Percentiles rank a stretch among this genome's conserved stretches.
These are phyloP conservation scores for Candida orba DNA, from an alignment of 805 yeast genomes.

Conservation along the genomic window DNA sequence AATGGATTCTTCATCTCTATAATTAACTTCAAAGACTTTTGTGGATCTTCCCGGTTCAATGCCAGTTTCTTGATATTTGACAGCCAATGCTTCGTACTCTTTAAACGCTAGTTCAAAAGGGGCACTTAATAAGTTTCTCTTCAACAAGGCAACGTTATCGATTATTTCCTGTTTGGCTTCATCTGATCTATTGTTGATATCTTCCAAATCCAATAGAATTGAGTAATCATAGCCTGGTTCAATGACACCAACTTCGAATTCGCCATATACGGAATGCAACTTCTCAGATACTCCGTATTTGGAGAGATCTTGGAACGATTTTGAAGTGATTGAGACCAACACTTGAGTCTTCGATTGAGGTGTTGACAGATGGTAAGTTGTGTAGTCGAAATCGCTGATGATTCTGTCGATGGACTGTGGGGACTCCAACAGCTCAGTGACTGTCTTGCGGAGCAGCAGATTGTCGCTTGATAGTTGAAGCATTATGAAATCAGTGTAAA, in stretches of 20 bases:
- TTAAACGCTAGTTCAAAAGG: conserved; percentile 85
- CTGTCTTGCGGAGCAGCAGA: conserved; percentile 70
- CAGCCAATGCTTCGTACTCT: conserved; percentile 59
- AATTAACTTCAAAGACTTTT: conserved; percentile 43
- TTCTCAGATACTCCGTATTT: conserved; percentile 57
- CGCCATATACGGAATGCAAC: conserved; percentile 45
- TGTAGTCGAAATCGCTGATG: conserved; percentile 92
- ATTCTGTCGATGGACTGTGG: conserved; percentile 69
- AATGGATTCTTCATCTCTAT: conserved; percentile 90
- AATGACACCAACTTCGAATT: conserved; percentile 29
- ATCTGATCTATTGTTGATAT: conserved; percentile 31
- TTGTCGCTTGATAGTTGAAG: conserved; percentile 82
- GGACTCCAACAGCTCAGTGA: conserved; percentile 60
- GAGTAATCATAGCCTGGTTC: conserved; percentile 85
- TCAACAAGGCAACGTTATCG: conserved; percentile 62
- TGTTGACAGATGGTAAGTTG: conserved; percentile 89
- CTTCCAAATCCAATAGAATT: conserved; percentile 53
- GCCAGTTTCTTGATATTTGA: conserved; percentile 24
- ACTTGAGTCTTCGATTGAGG: conserved; percentile 63
- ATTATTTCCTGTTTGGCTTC: conserved; percentile 49
- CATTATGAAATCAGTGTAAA: conserved; percentile 30
- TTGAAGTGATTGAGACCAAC: conserved; percentile 62
- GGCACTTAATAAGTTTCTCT: conserved; percentile 84
- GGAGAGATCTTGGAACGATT: conserved; percentile 67
- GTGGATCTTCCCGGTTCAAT: conserved; percentile 19